These are phyloP conservation scores for Plasmodium malariae DNA, from an alignment of 169 alveolate genomes.

Conservation along the genomic window DNA sequence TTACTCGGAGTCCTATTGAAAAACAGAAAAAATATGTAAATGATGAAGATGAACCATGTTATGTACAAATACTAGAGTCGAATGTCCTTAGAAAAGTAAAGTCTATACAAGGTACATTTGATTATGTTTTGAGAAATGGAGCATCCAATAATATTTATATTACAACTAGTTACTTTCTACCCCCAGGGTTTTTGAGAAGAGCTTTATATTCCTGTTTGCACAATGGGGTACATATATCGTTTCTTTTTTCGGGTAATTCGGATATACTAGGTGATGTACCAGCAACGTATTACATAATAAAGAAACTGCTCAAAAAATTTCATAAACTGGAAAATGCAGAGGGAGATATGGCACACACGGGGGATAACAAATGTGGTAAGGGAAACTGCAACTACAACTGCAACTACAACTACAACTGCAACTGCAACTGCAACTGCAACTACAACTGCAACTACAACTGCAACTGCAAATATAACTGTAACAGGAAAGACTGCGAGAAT, in stretches of 20 bases:
- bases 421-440: too few relatives aligned
- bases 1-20: constrained; percentile 48
- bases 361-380: too few relatives aligned
- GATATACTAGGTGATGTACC: constrained; percentile 87
- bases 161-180: constrained; percentile 89
- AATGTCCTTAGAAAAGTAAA: constrained; percentile 78
- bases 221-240: constrained; percentile 79
- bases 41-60: constrained; percentile 60
- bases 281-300: constrained; percentile 85
- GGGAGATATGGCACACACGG: not conserved
- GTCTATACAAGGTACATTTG: constrained; percentile 78
- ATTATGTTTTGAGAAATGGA: constrained; percentile 74
- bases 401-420: too few relatives aligned
- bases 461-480: too few relatives aligned
- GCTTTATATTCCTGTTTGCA: constrained; percentile 83
- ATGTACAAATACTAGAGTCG: constrained; percentile 85
- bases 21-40: constrained; percentile 60
- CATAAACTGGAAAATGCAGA: not conserved
- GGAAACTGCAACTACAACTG: too few relatives aligned
- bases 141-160: constrained; percentile 80
- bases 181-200: constrained; percentile 86
- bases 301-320: constrained; percentile 76
- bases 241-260: constrained; percentile 89
- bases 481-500: not conserved
- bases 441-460: too few relatives aligned